Base-by-base conservation (phyloP, 192 early-diverging fungal genomes). In the Podila verticillata region DNA sequence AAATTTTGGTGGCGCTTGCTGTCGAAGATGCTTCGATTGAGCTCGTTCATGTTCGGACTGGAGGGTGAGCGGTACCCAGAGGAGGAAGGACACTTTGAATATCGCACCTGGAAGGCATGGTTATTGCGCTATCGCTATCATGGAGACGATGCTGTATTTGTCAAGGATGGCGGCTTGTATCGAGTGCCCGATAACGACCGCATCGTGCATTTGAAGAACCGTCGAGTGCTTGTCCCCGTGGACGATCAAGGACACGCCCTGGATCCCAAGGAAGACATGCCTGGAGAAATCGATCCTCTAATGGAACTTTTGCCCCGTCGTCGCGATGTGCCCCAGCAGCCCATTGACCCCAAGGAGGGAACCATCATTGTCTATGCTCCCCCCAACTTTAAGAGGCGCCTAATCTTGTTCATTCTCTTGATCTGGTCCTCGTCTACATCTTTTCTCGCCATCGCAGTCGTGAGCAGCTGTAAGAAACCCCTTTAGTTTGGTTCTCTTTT, bases 291-390 rank as follows among this genome's bases (percentile, higher is more conserved):
- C 31, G 86, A 87, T 13, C 80, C 85, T 5, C 20, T 79, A 58
- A 79, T 79, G 75, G 75, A 79, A 32, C 64, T 79, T 56, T 39
- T 62, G 44, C 69, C 75, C 49, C 62, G 64, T 68, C 81, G 44
- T 56, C 63, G n/a, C 26, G 64, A 48, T 73, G 69, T 22, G 61
- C 68, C 70, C 26, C 32, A 63, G 68, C 80, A 28, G 20, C 78
- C 82, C 26, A 78, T 86, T 71, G 89, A 87, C 68, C 89, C 89
- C 22, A 89, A 86, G 60, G 71, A 86, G 32, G 80, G 92, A 51
- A 95, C 96, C 67, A 91, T 86, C 0, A 83, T 95, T 30, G 92
- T 99, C 3, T 96, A 96, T 83, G 87, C 92, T 24, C 97, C 98
- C 44, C 88, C 91, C 7, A 71, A 85, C 30, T 93, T 95, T 49